Evolutionary conservation across 306 rosid species (phyloP).

Genomic region (Myrica gale): DNA sequence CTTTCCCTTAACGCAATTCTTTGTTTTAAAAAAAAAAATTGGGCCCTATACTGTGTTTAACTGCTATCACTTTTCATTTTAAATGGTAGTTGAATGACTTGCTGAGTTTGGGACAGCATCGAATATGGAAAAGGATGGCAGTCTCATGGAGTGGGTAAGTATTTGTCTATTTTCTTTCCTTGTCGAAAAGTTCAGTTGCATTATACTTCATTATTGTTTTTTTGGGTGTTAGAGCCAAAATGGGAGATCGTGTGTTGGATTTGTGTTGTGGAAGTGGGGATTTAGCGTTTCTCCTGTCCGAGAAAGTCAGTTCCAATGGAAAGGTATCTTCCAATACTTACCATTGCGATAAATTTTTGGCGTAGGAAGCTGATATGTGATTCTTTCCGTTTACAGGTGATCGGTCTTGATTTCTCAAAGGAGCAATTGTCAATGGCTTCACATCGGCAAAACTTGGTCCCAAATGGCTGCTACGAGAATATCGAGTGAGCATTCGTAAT

Average conservation of each 20-base stretch:
- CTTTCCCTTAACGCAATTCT: background rate
- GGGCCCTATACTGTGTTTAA: background rate
- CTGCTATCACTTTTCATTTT: background rate
- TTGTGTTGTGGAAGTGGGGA: conserved; percentile 98
- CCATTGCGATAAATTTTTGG: background rate
- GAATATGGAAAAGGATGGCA: conserved; percentile 87
- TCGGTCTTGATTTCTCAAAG: conserved; percentile 63
- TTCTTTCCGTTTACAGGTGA: conserved; percentile 45
- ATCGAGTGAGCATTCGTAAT: conserved; percentile 73
- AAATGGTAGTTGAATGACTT: conserved; percentile 64
- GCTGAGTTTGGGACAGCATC: conserved; percentile 84
- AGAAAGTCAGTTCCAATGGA: conserved; percentile 66
- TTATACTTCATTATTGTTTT: conserved; percentile 12
- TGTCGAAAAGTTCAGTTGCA: background rate
- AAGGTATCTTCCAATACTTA: conserved; percentile 29
- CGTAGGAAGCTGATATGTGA: background rate
- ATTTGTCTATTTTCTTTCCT: background rate
- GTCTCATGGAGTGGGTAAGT: conserved; percentile 78
- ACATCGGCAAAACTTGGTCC: conserved; percentile 42
- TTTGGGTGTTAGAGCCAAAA: conserved; percentile 51
- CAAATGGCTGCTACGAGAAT: conserved; percentile 49
- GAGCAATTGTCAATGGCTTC: conserved; percentile 66
- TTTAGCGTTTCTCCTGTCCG: conserved; percentile 67
- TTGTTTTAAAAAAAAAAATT: background rate
- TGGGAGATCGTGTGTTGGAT: conserved; percentile 72